phyloP scores from a whole-genome alignment of 805 yeast genomes.

The Millerozyma miso region DNA sequence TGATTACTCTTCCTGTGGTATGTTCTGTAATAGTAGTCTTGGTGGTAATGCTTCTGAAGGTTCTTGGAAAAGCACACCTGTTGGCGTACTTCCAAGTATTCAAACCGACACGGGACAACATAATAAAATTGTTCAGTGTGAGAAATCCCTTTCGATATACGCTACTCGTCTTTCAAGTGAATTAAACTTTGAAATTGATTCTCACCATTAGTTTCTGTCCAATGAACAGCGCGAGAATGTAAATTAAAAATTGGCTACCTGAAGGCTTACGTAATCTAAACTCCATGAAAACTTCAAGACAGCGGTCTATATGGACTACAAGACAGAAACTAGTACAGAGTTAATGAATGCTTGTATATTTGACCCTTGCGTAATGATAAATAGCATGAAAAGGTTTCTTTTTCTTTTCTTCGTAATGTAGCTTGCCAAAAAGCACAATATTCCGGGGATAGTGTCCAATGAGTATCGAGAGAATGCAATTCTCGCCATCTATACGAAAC shows the following conservation, averaged over 20 bases:
- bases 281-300: too few relatives aligned
- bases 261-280: too few relatives aligned
- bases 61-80: slow-evolving; percentile 9
- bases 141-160: too few relatives aligned
- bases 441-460: neutral
- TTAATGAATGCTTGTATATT: neutral
- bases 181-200: neutral
- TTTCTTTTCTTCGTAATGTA: neutral
- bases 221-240: neutral
- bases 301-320: too few relatives aligned
- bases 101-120: slow-evolving; percentile 28
- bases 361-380: neutral
- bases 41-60: slow-evolving; percentile 27
- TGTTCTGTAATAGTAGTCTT: slow-evolving; percentile 37
- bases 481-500: neutral
- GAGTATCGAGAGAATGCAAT: neutral
- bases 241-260: too few relatives aligned
- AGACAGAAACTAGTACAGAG: too few relatives aligned
- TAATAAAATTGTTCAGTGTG: too few relatives aligned
- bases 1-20: slow-evolving; percentile 34
- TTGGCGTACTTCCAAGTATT: slow-evolving; percentile 5
- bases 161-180: neutral
- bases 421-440: neutral
- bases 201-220: neutral
- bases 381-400: neutral